Base-by-base conservation (phyloP, 164 flowering plant genomes). In the Euptelea pleiosperma region DNA sequence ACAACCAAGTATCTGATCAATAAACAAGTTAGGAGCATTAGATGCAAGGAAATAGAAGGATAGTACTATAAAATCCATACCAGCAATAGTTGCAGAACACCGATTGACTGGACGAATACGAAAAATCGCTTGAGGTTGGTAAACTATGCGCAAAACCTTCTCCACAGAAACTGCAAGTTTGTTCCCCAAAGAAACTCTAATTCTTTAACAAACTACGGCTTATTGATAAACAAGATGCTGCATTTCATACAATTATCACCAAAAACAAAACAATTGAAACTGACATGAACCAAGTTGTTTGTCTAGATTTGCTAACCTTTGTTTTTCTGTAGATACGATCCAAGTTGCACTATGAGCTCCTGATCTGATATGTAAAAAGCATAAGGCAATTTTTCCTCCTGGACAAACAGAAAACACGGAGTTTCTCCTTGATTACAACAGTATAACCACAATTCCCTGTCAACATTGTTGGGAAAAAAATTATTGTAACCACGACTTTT, bases 41-140 rank as follows among this genome's bases (percentile, higher is more conserved):
- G 15, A 53, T 21, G 9, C 8, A 53, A 39, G 19, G 8, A 31
- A 44, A 9, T 11, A 54, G 24, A 28, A 41, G 15, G 4, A 14
- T 5, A 52, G 19, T 10, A 26, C 53, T 10, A 52, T 24, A 19
- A 47, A 14, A 16, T 15, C 52, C 68, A 53, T 81, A 87, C 97
- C 97, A 41, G 95, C 78, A 72, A 93, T 90, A 42, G 97, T 90
- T 31, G 97, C 72, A 50, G 97, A 90, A 69, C 99, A 93, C 10
- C 97, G 86, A 70, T 81, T 82, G 25, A 93, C 89, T 0, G 99
- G 89, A 31, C 90, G 87, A 59, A 91, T 94, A 31, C 99, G 79
- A 67, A 94, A 94, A 67, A 94, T 57, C 22, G 99, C 97, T 62
- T 88, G 99, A 8, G 95, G 95, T 70, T 91, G 97, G 76, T 88